phyloP scores from a whole-genome alignment of 345 rosid genomes.

The Aquilaria sinensis region DNA sequence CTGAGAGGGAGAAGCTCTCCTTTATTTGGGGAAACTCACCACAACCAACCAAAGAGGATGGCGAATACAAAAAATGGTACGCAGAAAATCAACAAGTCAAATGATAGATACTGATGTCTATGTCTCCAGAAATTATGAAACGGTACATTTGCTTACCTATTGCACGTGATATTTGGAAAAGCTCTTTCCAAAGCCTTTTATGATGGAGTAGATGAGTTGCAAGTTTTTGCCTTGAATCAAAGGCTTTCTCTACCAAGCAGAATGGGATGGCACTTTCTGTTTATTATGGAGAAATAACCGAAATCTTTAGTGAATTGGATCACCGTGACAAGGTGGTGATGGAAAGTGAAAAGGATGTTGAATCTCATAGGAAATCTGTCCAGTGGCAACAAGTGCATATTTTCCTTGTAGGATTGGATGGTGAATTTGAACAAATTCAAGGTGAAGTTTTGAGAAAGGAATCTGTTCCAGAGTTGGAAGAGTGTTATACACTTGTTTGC shows the following conservation, averaged over 20 bases:
- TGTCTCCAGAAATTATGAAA: background rate
- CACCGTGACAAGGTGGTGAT: conserved; percentile 5
- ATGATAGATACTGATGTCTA: background rate
- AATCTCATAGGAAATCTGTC: background rate
- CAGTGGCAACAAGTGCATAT: background rate
- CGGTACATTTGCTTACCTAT: conserved; percentile 1
- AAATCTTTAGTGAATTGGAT: background rate
- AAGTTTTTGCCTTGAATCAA: too few species aligned
- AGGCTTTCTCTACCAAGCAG: too few species aligned
- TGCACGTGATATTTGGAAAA: conserved; percentile 1
- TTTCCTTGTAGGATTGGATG: too few species aligned
- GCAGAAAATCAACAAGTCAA: background rate
- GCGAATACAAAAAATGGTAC: background rate
- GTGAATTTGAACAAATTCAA: too few species aligned
- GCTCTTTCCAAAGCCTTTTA: conserved; percentile 1
- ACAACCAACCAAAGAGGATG: background rate
- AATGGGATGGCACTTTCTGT: too few species aligned
- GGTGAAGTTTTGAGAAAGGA: background rate
- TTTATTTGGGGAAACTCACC: background rate
- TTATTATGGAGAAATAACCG: too few species aligned
- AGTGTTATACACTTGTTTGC: background rate
- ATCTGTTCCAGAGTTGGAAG: background rate
- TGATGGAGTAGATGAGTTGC: background rate
- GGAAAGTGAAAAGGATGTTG: conserved; percentile 2
- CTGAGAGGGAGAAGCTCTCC: background rate